Evolutionary conservation across 352 stramenopile species (phyloP).

Genomic region (Phytopythium mirpurense): DNA sequence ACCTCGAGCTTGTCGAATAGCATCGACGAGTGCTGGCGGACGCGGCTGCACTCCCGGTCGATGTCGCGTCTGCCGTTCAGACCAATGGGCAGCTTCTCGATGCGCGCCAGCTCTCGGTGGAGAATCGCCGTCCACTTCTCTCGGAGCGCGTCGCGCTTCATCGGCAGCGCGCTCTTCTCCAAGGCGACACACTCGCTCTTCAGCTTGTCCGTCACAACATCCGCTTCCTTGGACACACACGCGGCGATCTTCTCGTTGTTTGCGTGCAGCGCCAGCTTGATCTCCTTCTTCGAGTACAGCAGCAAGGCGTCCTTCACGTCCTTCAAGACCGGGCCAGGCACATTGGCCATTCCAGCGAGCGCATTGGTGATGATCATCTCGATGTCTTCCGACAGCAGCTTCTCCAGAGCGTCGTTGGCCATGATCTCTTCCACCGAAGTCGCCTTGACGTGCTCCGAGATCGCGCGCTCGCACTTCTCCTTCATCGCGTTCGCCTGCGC

Average conservation of each 20-base stretch:
- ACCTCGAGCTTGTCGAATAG: constrained; percentile 76
- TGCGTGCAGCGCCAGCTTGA: constrained; percentile 57
- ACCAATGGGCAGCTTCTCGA: constrained; percentile 44
- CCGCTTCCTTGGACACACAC: constrained; percentile 45
- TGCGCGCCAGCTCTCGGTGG: constrained; percentile 30
- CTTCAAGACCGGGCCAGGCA: constrained; percentile 44
- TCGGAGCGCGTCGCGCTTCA: constrained; percentile 42
- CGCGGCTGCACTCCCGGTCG: constrained; percentile 45
- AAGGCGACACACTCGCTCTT: constrained; percentile 50
- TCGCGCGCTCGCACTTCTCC: constrained; percentile 53
- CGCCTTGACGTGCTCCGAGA: constrained; percentile 63
- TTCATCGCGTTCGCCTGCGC: constrained; percentile 64
- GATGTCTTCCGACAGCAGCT: constrained; percentile 45
- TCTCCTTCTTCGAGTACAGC: constrained; percentile 56
- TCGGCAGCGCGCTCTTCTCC: constrained; percentile 54
- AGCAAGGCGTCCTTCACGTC: constrained; percentile 53
- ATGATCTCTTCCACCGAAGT: constrained; percentile 53
- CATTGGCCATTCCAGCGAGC: constrained; percentile 40
- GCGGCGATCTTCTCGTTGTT: constrained; percentile 65
- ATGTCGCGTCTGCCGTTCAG: constrained; percentile 40
- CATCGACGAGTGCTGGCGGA: constrained; percentile 52
- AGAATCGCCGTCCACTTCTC: constrained; percentile 50
- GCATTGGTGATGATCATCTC: constrained; percentile 53
- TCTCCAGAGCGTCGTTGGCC: constrained; percentile 49
- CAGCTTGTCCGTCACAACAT: constrained; percentile 47